Evolutionary conservation across 768 basidiomycete genomes (phyloP).

Genomic region (Rhodotorula diobovata): DNA sequence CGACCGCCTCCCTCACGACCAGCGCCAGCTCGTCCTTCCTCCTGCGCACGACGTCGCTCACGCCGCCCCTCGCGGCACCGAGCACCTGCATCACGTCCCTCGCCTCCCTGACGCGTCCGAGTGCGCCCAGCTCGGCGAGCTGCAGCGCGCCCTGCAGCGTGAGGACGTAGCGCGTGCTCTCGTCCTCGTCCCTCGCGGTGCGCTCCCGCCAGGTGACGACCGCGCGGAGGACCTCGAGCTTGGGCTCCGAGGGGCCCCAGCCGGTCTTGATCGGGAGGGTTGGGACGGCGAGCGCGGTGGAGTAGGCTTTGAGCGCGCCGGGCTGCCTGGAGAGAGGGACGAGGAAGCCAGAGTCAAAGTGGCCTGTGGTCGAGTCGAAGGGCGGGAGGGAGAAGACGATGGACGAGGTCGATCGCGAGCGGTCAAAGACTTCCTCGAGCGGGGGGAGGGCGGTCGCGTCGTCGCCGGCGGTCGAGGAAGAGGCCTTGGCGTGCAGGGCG

Average conservation of each 20-base stretch:
- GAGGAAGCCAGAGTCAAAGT: constrained; percentile 31
- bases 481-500: constrained; percentile 54
- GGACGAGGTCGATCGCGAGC: constrained; percentile 9
- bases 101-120: constrained; percentile 60
- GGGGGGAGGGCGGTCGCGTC: background rate
- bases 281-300: constrained; percentile 20
- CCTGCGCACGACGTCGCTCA: constrained; percentile 31
- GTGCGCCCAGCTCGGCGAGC: constrained; percentile 49
- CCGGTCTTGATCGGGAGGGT: constrained; percentile 39
- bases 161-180: constrained; percentile 62
- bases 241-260: constrained; percentile 59
- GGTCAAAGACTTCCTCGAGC: constrained; percentile 21
- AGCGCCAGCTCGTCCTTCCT: constrained; percentile 27
- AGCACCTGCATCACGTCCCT: constrained; percentile 52
- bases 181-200: constrained; percentile 75
- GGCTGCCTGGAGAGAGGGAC: constrained; percentile 17
- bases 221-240: constrained; percentile 72
- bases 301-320: constrained; percentile 27
- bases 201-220: constrained; percentile 80
- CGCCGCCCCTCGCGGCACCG: constrained; percentile 14
- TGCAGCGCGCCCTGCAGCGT: constrained; percentile 52
- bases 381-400: constrained; percentile 29
- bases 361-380: constrained; percentile 26
- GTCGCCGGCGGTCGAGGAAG: constrained; percentile 37
- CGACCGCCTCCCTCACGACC: constrained; percentile 54